Percentiles rank a stretch among this genome's conserved stretches.
These are phyloP conservation scores for Phytopythium litorale DNA, from an alignment of 352 stramenopile genomes.

Conservation along the genomic window DNA sequence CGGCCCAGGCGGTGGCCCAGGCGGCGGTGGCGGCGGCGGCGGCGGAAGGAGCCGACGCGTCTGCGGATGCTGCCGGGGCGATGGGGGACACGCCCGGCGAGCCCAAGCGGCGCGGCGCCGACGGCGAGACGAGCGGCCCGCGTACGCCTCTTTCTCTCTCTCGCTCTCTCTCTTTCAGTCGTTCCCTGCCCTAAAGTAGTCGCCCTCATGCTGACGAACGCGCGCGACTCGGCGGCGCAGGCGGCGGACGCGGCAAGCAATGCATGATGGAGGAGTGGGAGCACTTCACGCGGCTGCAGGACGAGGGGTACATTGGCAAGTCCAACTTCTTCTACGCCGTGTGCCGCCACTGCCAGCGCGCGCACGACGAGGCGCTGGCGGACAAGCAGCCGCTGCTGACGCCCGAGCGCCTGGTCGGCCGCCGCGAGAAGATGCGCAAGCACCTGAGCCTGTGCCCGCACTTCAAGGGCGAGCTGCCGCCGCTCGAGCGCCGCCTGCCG, in stretches of 20 bases:
- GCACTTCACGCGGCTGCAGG: slow-evolving; percentile 69
- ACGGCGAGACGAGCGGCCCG: slow-evolving; percentile 25
- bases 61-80: background rate
- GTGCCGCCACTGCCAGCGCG: slow-evolving; percentile 68
- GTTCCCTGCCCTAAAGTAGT: background rate
- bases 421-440: slow-evolving; percentile 78
- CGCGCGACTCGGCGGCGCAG: background rate
- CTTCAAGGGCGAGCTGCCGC: slow-evolving; percentile 65
- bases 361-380: slow-evolving; percentile 43
- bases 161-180: no score
- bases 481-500: slow-evolving; percentile 32
- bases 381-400: slow-evolving; percentile 50
- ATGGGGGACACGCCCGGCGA: background rate
- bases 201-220: no score
- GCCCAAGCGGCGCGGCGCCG: slow-evolving; percentile 32
- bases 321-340: slow-evolving; percentile 79
- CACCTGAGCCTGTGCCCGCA: slow-evolving; percentile 54
- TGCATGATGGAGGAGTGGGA: slow-evolving; percentile 84
- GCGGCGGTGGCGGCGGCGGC: slow-evolving; percentile 11
- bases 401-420: slow-evolving; percentile 67
- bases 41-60: background rate
- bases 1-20: slow-evolving; percentile 6
- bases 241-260: slow-evolving; percentile 59
- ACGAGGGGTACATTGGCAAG: slow-evolving; percentile 80
- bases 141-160: slow-evolving; percentile 13